phyloP scores from a whole-genome alignment of 2,329 filamentous ascomycete genomes.

The Fusarium piperis region DNA sequence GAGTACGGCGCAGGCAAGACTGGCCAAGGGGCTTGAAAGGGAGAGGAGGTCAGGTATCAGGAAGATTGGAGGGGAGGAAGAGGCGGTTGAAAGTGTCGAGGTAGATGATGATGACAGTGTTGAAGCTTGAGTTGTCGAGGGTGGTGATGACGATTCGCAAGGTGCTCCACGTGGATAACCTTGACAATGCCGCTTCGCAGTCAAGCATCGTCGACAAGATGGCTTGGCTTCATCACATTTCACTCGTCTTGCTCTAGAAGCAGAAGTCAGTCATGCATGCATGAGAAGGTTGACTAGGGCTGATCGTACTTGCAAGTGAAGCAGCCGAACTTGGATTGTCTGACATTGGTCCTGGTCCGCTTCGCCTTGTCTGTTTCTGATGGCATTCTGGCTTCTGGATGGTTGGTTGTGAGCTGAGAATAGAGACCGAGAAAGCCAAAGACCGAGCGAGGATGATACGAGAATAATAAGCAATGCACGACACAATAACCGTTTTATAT shows the following conservation, averaged over 20 bases:
- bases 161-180: constrained; percentile 23
- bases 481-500: neutral
- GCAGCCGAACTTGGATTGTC: constrained; percentile 35
- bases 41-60: neutral
- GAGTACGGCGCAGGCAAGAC: constrained; percentile 19
- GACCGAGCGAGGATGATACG: constrained; percentile 8
- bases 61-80: neutral
- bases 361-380: neutral
- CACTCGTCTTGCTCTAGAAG: constrained; percentile 25
- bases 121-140: neutral
- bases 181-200: constrained; percentile 15
- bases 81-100: neutral
- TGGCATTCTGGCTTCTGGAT: neutral
- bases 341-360: constrained; percentile 36
- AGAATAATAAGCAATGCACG: neutral
- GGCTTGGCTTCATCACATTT: constrained; percentile 37
- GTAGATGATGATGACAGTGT: neutral
- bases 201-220: constrained; percentile 22
- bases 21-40: constrained; percentile 1
- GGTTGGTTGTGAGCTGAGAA: neutral
- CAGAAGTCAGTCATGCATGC: neutral
- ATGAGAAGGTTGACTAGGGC: neutral
- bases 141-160: neutral
- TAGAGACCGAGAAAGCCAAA: constrained; percentile 17
- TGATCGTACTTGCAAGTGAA: constrained; percentile 37